Base-by-base conservation (phyloP, 257 asterid species). In the Fraxinus pennsylvanica region DNA sequence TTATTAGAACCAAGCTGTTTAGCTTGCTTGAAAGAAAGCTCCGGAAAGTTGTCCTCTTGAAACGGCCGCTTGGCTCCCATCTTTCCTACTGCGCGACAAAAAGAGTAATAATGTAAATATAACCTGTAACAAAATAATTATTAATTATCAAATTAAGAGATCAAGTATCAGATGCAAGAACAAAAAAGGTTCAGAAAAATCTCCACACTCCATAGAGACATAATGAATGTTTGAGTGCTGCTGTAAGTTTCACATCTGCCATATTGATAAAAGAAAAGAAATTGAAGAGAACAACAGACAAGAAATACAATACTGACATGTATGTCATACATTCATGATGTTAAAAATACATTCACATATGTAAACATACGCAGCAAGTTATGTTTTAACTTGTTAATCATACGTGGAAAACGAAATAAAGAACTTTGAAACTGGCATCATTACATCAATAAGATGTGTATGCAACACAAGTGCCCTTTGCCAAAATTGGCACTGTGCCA, bases 41-140 rank as follows among this genome's bases (percentile, higher is more conserved):
- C 92, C 13, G 83, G 88, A 69, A 85, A 68, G 72, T 87, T 84
- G 73, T 82, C 92, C 82, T 88, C 91, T 73, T 81, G 87, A 29
- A 81, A 83, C 9, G 94, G 89, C 32, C 97, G 89, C 73, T 93
- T 93, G 74, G 83, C 82, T 73, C 89, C 97, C 97, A 92, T 92
- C 66, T 79, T 80, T 84, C 84, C 76, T 74, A 66, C 77, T 77
- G 75, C 82, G 70, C 52, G 78, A 71, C n/a, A 69, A 75, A 5
- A 39, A 25, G 3, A 6, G 47, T 10, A 41, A 35, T 45, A 72
- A 72, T 67, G 32, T 57, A 27, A 71, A 38, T 6, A 57, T 27
- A 29, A 57, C 36, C 4, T 19, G 50, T 19, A 50, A 65, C 17
- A 15, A 71, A 10, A 36, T 73, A 74, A 39, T 35, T 3, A 74